Evolutionary conservation across 192 early-diverging fungal genomes (phyloP).

Genomic region (Backusella luteola): DNA sequence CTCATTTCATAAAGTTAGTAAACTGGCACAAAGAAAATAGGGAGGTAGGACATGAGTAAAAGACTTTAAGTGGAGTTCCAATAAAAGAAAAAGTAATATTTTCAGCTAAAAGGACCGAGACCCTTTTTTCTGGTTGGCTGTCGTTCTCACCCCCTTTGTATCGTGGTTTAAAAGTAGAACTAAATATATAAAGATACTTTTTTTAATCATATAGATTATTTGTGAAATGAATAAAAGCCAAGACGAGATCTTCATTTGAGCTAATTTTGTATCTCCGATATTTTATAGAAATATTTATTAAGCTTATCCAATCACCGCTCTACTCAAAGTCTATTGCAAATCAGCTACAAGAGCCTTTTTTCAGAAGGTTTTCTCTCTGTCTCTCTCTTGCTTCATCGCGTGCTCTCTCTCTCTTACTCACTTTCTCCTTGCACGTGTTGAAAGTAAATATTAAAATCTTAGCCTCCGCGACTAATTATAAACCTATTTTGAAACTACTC

Average conservation of each 20-base stretch:
- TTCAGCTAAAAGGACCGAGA: conserved; percentile 8
- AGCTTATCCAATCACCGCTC: background rate
- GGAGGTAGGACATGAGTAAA: conserved; percentile 11
- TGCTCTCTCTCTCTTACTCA: too few species aligned
- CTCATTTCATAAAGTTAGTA: background rate
- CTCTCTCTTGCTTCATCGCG: too few species aligned
- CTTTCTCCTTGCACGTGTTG: background rate
- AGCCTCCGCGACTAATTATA: conserved; percentile 5
- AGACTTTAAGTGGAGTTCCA: conserved; percentile 12
- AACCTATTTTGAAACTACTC: conserved; percentile 1
- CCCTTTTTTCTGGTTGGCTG: background rate
- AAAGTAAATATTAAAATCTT: conserved; percentile 8
- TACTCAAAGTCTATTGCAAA: background rate
- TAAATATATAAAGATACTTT: background rate
- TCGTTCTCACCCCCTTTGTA: background rate
- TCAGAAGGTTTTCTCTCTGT: too few species aligned
- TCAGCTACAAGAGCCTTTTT: background rate
- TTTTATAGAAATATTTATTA: background rate
- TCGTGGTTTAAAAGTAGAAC: background rate
- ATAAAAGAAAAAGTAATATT: background rate
- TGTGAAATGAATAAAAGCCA: background rate
- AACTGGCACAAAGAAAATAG: conserved; percentile 7
- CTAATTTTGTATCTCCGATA: background rate
- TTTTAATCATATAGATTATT: conserved; percentile 6
- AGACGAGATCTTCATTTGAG: background rate